A percentile compares a stretch with the other conserved stretches of the same genome.
phyloP scores from a whole-genome alignment of 1,284 basidiomycete genomes.

The Sporisorium iseilematis-ciliati region DNA sequence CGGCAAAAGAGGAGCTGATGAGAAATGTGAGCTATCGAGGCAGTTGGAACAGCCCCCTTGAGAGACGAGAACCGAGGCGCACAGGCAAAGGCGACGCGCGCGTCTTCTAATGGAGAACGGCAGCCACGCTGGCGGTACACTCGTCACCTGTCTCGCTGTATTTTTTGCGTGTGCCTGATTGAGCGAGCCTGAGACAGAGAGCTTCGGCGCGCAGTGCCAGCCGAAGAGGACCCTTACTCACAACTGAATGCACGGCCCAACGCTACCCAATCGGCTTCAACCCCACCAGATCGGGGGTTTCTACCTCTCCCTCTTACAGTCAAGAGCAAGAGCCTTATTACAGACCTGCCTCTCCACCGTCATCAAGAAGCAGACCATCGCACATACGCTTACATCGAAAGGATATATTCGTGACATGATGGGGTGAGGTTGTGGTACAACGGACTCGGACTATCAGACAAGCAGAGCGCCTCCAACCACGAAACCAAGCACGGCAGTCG shows the following conservation, averaged over 20 bases:
- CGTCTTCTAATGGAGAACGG: not conserved
- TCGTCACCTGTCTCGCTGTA: not conserved
- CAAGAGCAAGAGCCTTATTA: not conserved
- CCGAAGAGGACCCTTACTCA: slow-evolving; percentile 1
- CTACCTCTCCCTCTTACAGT: not conserved
- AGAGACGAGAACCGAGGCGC: not conserved
- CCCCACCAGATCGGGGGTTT: not conserved
- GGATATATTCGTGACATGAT: not conserved
- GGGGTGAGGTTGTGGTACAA: not conserved
- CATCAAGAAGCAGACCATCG: not conserved
- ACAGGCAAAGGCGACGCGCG: slow-evolving; percentile 4
- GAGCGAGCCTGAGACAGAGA: not conserved
- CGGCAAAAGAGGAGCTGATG: not conserved
- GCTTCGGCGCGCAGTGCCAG: not conserved
- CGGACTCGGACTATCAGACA: not conserved
- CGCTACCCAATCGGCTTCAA: not conserved
- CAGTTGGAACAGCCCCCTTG: slow-evolving; percentile 2
- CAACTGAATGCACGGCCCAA: slow-evolving; percentile 14
- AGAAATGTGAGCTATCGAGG: slow-evolving; percentile 29
- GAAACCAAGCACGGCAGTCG: slow-evolving; percentile 21
- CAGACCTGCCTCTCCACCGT: not conserved
- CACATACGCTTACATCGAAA: not conserved
- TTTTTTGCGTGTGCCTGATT: not conserved
- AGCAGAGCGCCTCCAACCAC: slow-evolving; percentile 24
- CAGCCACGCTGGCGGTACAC: slow-evolving; percentile 26